Base-by-base conservation (phyloP, 305 asterid species). In the Rubia balearica region DNA sequence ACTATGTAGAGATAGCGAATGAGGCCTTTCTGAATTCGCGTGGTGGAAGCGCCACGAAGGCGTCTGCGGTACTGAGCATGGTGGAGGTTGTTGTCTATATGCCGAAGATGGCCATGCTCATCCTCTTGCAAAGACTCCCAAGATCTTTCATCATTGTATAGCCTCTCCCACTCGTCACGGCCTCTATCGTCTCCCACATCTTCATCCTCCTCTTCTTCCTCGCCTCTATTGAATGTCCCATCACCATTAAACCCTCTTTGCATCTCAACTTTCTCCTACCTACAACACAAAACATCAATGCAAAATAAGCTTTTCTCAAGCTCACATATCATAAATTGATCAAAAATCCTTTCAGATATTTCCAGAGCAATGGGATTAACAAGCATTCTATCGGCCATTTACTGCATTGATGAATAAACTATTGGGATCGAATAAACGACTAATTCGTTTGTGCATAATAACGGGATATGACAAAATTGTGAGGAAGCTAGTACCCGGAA, bases 121-220 rank as follows among this genome's bases (percentile, higher is more conserved):
- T 94, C 98, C 84, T 94, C 99, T 76, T 94, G 99, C 53, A 94
- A 81, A 77, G 98, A 88, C 79, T 94, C 99, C 98, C 99, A 94
- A 3, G 98, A 94, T 68, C 99, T 80, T 75, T 94, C 99, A 72
- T 94, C 99, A 2, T 95, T 89, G 71, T 94, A 94, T 65, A 86
- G 53, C 77, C 91, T 87, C 80, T 91, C 98, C 98, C 98, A 91
- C 1, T 96, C 97, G 60, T 88, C 96, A 16, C 57, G 87, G 1
- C 85, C 95, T 81, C 83, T 78, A 13, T 81, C 88, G 19, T 75
- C 83, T 17, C 43, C 96, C 33, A 88, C 92, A 12, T 83, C 89
- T 11, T 88, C 97, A 0, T 93, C 98, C 61, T 89, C 98, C n/a
- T 86, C 97, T 45, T 72, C 84, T n/a, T 83, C 87, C 64, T 78